Conservation (phyloP, 139 green algal genomes). For the Chlorella sp. region DNA sequence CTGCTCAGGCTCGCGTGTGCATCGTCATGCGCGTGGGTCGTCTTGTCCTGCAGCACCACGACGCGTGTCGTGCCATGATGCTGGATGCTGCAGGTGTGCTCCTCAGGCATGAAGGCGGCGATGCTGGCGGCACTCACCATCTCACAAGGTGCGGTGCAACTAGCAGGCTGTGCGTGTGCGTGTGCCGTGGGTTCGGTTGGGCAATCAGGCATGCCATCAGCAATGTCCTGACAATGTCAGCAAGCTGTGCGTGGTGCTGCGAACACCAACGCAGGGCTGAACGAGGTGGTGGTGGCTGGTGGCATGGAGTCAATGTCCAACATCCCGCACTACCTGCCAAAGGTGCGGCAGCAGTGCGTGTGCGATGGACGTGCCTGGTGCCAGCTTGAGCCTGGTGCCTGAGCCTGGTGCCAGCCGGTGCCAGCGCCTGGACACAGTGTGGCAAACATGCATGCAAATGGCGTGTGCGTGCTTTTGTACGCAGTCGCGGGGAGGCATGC, state of each 20-base stretch:
- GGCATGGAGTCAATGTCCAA: constrained; percentile 94
- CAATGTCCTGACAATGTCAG: background rate
- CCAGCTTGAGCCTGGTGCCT: too few species aligned
- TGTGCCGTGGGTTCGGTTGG: background rate
- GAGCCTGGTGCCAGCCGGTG: too few species aligned
- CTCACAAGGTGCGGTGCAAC: constrained; percentile 17
- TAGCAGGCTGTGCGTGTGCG: background rate
- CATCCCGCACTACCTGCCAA: constrained; percentile 74
- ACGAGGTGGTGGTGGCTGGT: constrained; percentile 73
- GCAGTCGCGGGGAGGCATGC: constrained; percentile 39
- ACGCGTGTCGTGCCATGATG: too few species aligned
- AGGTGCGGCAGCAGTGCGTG: too few species aligned
- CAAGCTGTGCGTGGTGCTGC: constrained; percentile 1
- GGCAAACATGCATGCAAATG: too few species aligned
- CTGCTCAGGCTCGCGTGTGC: constrained; percentile 37
- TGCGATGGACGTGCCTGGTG: too few species aligned
- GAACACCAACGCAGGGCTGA: constrained; percentile 25
- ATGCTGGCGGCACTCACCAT: constrained; percentile 77
- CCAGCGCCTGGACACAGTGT: too few species aligned
- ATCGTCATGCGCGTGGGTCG: background rate
- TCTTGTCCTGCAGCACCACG: background rate
- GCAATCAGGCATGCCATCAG: background rate
- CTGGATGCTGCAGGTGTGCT: constrained; percentile 70
- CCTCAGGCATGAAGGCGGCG: constrained; percentile 82
- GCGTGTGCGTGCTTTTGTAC: background rate